Conservation (phyloP, 495 filamentous ascomycete species). For the Corynascus novoguineensis region DNA sequence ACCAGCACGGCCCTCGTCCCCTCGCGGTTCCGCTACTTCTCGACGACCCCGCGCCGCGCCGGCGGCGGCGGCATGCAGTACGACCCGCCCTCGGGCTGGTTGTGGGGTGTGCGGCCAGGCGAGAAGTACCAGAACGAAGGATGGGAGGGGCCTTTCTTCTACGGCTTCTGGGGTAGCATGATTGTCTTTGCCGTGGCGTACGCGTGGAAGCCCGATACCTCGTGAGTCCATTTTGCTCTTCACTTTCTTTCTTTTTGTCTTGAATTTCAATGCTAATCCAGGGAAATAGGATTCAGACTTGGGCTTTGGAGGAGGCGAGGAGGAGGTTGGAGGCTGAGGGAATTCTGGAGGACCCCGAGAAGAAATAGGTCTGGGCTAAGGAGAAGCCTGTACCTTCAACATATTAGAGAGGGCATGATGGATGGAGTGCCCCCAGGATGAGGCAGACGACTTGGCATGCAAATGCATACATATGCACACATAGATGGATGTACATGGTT, state of each 20-base stretch:
- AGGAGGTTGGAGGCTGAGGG: slow-evolving; percentile 91
- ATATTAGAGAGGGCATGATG: background rate
- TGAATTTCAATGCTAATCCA: background rate
- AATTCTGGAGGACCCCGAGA: slow-evolving; percentile 67
- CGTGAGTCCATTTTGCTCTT: slow-evolving; percentile 56
- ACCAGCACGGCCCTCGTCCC: slow-evolving; percentile 16
- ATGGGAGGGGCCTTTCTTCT: slow-evolving; percentile 86
- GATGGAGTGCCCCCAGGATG: no score
- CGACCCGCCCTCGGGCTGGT: slow-evolving; percentile 86
- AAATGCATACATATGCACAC: background rate
- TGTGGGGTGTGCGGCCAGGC: slow-evolving; percentile 85
- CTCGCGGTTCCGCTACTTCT: slow-evolving; percentile 27
- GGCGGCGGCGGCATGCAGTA: slow-evolving; percentile 68
- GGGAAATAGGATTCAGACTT: slow-evolving; percentile 86
- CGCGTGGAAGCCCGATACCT: slow-evolving; percentile 96
- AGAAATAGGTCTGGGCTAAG: slow-evolving; percentile 21
- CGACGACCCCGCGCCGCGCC: slow-evolving; percentile 31
- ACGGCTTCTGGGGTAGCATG: slow-evolving; percentile 84
- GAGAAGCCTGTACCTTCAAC: background rate
- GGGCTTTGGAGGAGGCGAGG: slow-evolving; percentile 94
- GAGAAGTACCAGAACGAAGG: slow-evolving; percentile 94
- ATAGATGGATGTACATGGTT: slow-evolving; percentile 8
- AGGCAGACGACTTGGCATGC: background rate
- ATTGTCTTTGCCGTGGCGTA: slow-evolving; percentile 71
- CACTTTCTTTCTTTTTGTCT: background rate